Evolutionary conservation across 768 basidiomycete species (phyloP).

Genomic region (Xanthoconium stramineum): DNA sequence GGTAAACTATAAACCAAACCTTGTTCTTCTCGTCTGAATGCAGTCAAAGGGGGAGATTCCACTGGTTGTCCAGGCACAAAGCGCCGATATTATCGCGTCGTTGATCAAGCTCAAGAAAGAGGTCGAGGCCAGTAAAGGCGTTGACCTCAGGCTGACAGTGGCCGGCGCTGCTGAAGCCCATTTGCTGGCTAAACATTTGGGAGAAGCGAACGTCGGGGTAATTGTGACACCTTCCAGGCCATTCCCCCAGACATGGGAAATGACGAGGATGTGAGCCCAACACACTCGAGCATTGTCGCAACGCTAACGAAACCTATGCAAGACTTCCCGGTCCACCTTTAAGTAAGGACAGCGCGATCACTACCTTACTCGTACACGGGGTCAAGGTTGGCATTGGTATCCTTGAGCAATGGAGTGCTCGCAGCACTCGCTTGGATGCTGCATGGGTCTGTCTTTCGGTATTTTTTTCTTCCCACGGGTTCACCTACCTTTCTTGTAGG

Average conservation of each 20-base stretch:
- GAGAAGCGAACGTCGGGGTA: constrained; percentile 63
- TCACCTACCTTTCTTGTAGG: constrained; percentile 24
- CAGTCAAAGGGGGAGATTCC: constrained; percentile 58
- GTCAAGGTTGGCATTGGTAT: constrained; percentile 73
- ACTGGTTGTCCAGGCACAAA: constrained; percentile 70
- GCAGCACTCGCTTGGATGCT: constrained; percentile 75
- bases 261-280: constrained; percentile 32
- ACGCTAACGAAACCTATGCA: constrained; percentile 7
- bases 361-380: constrained; percentile 59
- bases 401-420: constrained; percentile 64
- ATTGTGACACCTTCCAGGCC: constrained; percentile 65
- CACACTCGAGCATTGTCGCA: background rate
- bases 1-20: constrained; percentile 29
- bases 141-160: constrained; percentile 54
- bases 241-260: constrained; percentile 74
- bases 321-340: constrained; percentile 32
- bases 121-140: constrained; percentile 46
- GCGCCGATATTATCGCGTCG: constrained; percentile 80
- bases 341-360: constrained; percentile 49
- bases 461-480: constrained; percentile 23
- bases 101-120: constrained; percentile 68
- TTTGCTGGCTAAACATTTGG: constrained; percentile 70
- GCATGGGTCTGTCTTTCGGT: constrained; percentile 63
- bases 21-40: background rate
- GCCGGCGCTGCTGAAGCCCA: constrained; percentile 68